phyloP scores from a whole-genome alignment of 2,329 filamentous ascomycete genomes.

The Fusarium subtropicale region DNA sequence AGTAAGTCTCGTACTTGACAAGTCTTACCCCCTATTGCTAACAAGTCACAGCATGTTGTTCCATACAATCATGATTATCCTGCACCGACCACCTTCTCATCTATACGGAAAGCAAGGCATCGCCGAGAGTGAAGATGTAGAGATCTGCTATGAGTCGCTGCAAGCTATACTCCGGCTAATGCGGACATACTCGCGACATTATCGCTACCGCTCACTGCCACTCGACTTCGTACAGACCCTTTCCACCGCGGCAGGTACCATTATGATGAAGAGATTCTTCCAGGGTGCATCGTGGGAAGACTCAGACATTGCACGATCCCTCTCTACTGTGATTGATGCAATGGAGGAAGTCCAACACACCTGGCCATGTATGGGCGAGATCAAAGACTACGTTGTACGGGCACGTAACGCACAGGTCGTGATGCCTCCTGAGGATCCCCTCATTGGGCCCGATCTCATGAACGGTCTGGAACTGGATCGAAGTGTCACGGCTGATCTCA shows the following conservation, averaged over 20 bases:
- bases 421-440: conserved; percentile 49
- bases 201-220: conserved; percentile 58
- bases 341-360: conserved; percentile 64
- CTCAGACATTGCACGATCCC: conserved; percentile 60
- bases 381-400: conserved; percentile 52
- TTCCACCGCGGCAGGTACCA: conserved; percentile 59
- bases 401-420: conserved; percentile 49
- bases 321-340: conserved; percentile 62
- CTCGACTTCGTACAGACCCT: conserved; percentile 63
- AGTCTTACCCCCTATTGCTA: conserved; percentile 13
- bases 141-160: conserved; percentile 63
- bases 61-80: conserved; percentile 64
- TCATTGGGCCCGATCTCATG: conserved; percentile 51
- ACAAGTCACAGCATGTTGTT: conserved; percentile 56
- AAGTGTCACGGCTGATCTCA: conserved; percentile 42
- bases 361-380: conserved; percentile 59
- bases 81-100: conserved; percentile 61
- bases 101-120: conserved; percentile 56
- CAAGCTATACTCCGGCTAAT: conserved; percentile 59
- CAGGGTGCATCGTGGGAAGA: conserved; percentile 56
- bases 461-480: conserved; percentile 49
- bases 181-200: conserved; percentile 57
- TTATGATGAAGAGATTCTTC: conserved; percentile 61
- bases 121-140: conserved; percentile 58
- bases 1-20: conserved; percentile 49